Evolutionary conservation across 2,329 filamentous ascomycete genomes (phyloP).

Genomic region (Plectosphaerella plurivora): DNA sequence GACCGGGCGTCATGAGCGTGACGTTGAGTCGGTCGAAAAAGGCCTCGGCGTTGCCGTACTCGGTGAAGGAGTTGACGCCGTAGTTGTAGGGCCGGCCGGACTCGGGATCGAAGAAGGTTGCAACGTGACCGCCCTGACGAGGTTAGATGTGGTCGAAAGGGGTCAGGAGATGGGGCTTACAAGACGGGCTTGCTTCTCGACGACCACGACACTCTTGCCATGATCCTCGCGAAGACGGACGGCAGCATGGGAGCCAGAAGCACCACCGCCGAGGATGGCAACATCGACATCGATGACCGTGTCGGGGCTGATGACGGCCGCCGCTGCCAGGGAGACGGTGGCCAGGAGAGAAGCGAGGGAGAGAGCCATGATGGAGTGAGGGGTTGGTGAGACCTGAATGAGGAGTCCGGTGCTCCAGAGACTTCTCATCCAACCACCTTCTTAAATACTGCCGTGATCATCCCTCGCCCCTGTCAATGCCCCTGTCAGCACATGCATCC

Average conservation of each 20-base stretch:
- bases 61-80: conserved; percentile 30
- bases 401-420: no score
- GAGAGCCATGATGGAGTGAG: no score
- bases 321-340: background rate
- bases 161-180: conserved; percentile 15
- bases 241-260: conserved; percentile 30
- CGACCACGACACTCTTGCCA: conserved; percentile 24
- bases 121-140: conserved; percentile 42
- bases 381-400: no score
- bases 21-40: conserved; percentile 42
- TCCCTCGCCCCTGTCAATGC: no score
- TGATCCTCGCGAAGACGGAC: conserved; percentile 29
- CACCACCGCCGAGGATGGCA: conserved; percentile 30
- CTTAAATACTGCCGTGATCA: no score
- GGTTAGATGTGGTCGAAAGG: conserved; percentile 6
- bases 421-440: no score
- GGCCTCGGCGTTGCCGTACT: conserved; percentile 30
- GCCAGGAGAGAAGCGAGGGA: background rate
- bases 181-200: conserved; percentile 26
- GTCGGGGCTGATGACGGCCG: background rate
- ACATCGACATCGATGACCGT: conserved; percentile 22
- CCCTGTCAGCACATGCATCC: no score
- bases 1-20: conserved; percentile 15
- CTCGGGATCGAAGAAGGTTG: conserved; percentile 40
- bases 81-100: conserved; percentile 26